phyloP scores from a whole-genome alignment of 805 yeast species.

The Candida dajiaensis region DNA sequence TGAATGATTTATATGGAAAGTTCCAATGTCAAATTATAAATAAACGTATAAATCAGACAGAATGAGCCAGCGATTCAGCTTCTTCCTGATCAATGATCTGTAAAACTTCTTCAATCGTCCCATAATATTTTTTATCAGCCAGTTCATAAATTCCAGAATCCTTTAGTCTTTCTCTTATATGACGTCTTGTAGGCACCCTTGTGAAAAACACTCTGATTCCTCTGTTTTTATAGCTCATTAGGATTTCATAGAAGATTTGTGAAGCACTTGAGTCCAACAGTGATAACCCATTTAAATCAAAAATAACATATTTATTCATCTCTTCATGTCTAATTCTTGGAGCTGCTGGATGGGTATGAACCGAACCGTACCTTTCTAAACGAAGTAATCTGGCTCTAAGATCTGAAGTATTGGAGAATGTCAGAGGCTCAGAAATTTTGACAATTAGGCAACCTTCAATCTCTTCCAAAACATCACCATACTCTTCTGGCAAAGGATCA shows the following conservation, averaged over 20 bases:
- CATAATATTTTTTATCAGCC: slow-evolving; percentile 19
- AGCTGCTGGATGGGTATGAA: slow-evolving; percentile 69
- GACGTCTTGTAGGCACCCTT: slow-evolving; percentile 44
- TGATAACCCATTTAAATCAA: slow-evolving; percentile 81
- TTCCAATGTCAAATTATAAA: neutral
- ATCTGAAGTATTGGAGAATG: slow-evolving; percentile 81
- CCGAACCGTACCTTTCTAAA: slow-evolving; percentile 72
- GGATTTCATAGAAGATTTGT: slow-evolving; percentile 59
- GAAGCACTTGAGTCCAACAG: slow-evolving; percentile 76
- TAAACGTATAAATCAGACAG: neutral
- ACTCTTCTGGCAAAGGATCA: slow-evolving; percentile 36
- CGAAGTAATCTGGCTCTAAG: slow-evolving; percentile 60
- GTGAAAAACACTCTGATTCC: slow-evolving; percentile 54
- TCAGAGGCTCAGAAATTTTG: slow-evolving; percentile 81
- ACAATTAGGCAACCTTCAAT: slow-evolving; percentile 73
- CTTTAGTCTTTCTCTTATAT: slow-evolving; percentile 43
- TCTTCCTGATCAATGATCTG: slow-evolving; percentile 13
- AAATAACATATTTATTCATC: slow-evolving; percentile 51
- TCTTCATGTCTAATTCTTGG: slow-evolving; percentile 42
- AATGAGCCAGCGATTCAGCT: neutral
- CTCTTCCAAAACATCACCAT: slow-evolving; percentile 29
- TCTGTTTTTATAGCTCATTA: slow-evolving; percentile 47
- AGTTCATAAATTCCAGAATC: slow-evolving; percentile 49
- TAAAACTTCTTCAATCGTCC: slow-evolving; percentile 21
- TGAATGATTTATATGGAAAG: too few species aligned